Base-by-base conservation (phyloP, 208 protist species). In the Leishmania arabica region DNA sequence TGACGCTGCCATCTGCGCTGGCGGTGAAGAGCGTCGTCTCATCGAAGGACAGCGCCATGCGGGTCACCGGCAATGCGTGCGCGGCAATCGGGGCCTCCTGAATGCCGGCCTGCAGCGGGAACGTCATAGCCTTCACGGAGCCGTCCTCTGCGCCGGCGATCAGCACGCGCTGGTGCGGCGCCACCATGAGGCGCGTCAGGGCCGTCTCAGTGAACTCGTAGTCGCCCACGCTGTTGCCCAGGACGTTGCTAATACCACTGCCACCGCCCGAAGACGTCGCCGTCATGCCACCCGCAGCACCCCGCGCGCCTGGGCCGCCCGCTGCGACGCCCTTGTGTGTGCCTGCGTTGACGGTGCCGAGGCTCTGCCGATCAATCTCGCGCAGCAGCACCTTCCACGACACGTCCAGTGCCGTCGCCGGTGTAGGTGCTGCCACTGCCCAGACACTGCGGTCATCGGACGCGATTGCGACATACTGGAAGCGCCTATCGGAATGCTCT, bases 71-170 rank as follows among this genome's bases (percentile, higher is more conserved):
- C 34, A 78, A 89, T n/a, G 86, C 82, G 82, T 99, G 97, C 24
- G 93, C 90, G 0, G 92, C 78, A 31, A 95, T 78, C 7, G 90
- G 90, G 6, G 88, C 75, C 71, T 97, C 91, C 65, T 97, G 93
- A 40, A 97, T 85, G 69, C 89, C 86, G 3, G 89, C 88, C 83
- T 94, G 88, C 31, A 96, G 83, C 1, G 98, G 97, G 66, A 98
- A 96, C 21, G 96, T 89, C 88, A 97, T 99, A 37, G 94, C 90
- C 80, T 96, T 94, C 17, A 99, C 78, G 6, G 88, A 91, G 56
- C 98, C 98, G 75, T 96, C 95, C 66, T 96, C 94, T 37, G 87
- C 89, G n/a, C 97, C 97, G 40, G 86, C 94, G 73, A 99, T 94
- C 27, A 99, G 84, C 88, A 99, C 88, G 68, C 95, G 91, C 69